phyloP scores from a whole-genome alignment of 768 basidiomycete species.

The Tulasnella sp. region DNA sequence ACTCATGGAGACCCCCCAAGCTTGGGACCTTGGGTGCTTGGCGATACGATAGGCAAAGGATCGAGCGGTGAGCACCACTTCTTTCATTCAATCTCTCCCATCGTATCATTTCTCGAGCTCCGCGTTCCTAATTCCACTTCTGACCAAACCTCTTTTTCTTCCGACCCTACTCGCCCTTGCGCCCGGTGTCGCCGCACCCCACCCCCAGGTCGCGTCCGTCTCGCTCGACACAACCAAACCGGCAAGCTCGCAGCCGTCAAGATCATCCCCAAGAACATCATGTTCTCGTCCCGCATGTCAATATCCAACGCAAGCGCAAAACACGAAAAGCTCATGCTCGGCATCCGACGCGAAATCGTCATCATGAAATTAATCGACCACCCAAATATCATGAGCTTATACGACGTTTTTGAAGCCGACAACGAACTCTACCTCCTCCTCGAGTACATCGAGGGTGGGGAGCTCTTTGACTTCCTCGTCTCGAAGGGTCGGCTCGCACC shows the following conservation, averaged over 20 bases:
- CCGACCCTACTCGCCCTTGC: not conserved
- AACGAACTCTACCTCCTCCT: conserved; percentile 87
- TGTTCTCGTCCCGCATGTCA: conserved; percentile 64
- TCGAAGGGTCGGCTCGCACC: conserved; percentile 74
- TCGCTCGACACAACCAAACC: conserved; percentile 77
- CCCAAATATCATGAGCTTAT: conserved; percentile 90
- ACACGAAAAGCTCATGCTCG: conserved; percentile 66
- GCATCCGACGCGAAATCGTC: conserved; percentile 89
- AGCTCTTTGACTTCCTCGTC: conserved; percentile 93
- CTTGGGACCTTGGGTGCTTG: conserved; percentile 89
- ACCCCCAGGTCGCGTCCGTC: conserved; percentile 68
- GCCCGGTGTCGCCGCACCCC: not conserved
- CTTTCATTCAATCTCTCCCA: not conserved
- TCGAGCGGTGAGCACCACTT: conserved; percentile 54
- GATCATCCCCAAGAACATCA: conserved; percentile 78
- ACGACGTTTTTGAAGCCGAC: conserved; percentile 91
- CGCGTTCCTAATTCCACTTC: not conserved
- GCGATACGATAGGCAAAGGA: conserved; percentile 90
- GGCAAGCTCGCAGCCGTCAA: conserved; percentile 93
- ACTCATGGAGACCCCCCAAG: conserved; percentile 50
- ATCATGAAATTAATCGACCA: conserved; percentile 99
- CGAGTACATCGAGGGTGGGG: conserved; percentile 93
- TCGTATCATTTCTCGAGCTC: not conserved
- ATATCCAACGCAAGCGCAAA: conserved; percentile 58
- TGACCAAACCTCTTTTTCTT: not conserved